These are phyloP conservation scores for Epicoccum sorghinum DNA, from an alignment of 2,329 filamentous ascomycete species.

Conservation along the genomic window DNA sequence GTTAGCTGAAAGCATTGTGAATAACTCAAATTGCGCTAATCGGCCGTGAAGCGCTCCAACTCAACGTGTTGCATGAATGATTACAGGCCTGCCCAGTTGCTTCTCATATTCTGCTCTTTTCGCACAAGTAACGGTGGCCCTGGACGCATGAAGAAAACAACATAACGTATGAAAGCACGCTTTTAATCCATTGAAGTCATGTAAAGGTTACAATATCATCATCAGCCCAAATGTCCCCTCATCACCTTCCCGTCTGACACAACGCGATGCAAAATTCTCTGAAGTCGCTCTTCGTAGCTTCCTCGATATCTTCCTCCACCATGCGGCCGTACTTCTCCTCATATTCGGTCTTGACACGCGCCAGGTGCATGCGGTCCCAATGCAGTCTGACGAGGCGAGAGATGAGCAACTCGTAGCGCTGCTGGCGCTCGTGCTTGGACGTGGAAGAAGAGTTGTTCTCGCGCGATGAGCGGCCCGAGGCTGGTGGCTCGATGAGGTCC, in stretches of 20 bases:
- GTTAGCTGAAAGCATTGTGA: no score
- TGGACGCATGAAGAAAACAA: not conserved
- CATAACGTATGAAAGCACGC: not conserved
- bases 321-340: constrained; percentile 75
- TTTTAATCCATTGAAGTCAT: not conserved
- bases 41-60: no score
- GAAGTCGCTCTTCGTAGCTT: constrained; percentile 78
- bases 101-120: no score
- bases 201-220: not conserved
- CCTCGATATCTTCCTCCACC: constrained; percentile 78
- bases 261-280: constrained; percentile 76
- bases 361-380: constrained; percentile 87
- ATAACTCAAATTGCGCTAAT: no score
- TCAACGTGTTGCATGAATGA: no score
- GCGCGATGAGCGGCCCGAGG: constrained; percentile 24
- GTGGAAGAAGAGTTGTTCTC: constrained; percentile 23
- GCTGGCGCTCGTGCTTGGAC: constrained; percentile 50
- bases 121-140: not conserved
- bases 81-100: no score
- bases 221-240: not conserved
- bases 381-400: constrained; percentile 86
- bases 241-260: constrained; percentile 37
- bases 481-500: constrained; percentile 55
- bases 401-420: constrained; percentile 85
- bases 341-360: constrained; percentile 79